Evolutionary conservation across 202 grass and related monocot species (phyloP).

Genomic region (Eragrostis tef): DNA sequence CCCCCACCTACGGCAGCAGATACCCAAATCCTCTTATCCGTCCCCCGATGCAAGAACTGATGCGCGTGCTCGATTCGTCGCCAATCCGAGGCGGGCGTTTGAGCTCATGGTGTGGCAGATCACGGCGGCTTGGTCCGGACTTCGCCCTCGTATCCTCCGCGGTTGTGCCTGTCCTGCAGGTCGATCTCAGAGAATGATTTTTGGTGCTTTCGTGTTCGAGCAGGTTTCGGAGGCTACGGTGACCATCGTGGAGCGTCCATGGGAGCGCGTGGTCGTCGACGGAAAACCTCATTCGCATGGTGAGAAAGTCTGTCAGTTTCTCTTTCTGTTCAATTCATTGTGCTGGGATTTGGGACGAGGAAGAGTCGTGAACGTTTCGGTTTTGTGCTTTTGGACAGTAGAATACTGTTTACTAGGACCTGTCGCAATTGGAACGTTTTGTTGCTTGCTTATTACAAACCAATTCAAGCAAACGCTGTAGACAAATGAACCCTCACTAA

Average conservation of each 20-base stretch:
- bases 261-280: conserved; percentile 77
- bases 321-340: background rate
- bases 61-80: background rate
- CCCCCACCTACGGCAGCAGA: background rate
- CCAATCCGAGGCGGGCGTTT: background rate
- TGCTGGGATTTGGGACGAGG: background rate
- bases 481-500: background rate
- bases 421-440: background rate
- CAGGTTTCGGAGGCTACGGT: conserved; percentile 76
- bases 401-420: background rate
- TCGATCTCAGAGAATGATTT: background rate
- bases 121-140: background rate
- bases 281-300: conserved; percentile 85
- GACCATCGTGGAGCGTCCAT: conserved; percentile 77
- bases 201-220: background rate
- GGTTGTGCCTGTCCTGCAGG: background rate
- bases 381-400: background rate
- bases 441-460: background rate
- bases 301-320: conserved; percentile 31
- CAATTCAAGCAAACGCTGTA: background rate
- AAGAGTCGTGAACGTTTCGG: conserved; percentile 16
- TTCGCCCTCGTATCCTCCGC: background rate
- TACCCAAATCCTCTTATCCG: background rate
- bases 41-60: too few relatives aligned
- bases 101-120: background rate